phyloP scores from a whole-genome alignment of 805 yeast genomes.

The Teunomyces gatunensis region DNA sequence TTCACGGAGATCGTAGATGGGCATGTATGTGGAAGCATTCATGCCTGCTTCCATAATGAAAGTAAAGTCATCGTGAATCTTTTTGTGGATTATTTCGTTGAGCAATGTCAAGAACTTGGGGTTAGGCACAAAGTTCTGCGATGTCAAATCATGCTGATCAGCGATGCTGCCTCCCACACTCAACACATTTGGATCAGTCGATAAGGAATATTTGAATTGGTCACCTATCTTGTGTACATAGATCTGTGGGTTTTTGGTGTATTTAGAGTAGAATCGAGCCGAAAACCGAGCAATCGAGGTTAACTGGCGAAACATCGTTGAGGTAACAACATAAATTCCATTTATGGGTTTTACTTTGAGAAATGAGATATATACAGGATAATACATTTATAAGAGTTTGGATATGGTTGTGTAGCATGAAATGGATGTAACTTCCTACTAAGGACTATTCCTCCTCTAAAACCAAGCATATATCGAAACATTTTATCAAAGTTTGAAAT shows the following conservation, averaged over 20 bases:
- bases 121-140: constrained; percentile 25
- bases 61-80: constrained; percentile 45
- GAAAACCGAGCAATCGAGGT: background rate
- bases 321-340: background rate
- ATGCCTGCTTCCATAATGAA: constrained; percentile 56
- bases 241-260: constrained; percentile 8
- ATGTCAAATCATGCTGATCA: constrained; percentile 11
- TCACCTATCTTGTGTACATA: constrained; percentile 9
- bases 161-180: constrained; percentile 6
- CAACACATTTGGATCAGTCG: constrained; percentile 10
- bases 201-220: constrained; percentile 9
- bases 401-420: too few relatives aligned
- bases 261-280: background rate
- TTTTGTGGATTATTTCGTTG: constrained; percentile 21
- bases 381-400: too few relatives aligned
- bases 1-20: constrained; percentile 67
- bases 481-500: too few relatives aligned
- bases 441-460: too few relatives aligned
- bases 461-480: too few relatives aligned
- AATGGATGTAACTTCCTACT: too few relatives aligned
- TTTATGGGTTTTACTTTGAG: too few relatives aligned
- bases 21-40: constrained; percentile 56
- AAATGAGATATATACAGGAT: too few relatives aligned
- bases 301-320: background rate
- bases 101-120: constrained; percentile 26